Conservation (phyloP, 345 rosid species). For the Anacardium occidentale region DNA sequence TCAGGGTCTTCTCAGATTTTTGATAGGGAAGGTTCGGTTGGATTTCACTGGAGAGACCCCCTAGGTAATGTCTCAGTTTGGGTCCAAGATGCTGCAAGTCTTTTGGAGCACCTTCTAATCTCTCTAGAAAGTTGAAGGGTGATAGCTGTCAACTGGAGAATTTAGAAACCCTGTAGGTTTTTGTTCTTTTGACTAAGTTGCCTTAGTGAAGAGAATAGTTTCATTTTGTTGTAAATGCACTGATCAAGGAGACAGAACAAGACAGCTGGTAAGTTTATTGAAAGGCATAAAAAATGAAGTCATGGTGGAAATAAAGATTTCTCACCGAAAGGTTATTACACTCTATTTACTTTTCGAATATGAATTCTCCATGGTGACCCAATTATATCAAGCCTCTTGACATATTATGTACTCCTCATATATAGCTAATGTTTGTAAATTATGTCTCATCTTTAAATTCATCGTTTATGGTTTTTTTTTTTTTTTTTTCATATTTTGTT, state of each 20-base stretch:
- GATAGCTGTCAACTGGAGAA: not conserved
- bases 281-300: not conserved
- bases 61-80: conserved; percentile 28
- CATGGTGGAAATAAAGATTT: not conserved
- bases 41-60: conserved; percentile 79
- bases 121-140: conserved; percentile 2
- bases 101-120: not conserved
- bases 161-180: conserved; percentile 7
- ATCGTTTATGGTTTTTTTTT: no score
- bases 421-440: not conserved
- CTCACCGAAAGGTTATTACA: not conserved
- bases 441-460: not conserved
- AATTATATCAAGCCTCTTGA: not conserved
- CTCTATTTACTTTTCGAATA: not conserved
- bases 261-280: not conserved
- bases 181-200: not conserved
- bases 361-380: not conserved
- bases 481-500: no score
- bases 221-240: not conserved
- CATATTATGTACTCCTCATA: not conserved
- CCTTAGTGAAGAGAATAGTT: not conserved
- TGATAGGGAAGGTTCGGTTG: conserved; percentile 87
- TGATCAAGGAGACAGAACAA: not conserved
- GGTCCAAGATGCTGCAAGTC: not conserved
- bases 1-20: conserved; percentile 79